Evolutionary conservation across 257 asterid species (phyloP).

Genomic region (Salvia miltiorrhiza): DNA sequence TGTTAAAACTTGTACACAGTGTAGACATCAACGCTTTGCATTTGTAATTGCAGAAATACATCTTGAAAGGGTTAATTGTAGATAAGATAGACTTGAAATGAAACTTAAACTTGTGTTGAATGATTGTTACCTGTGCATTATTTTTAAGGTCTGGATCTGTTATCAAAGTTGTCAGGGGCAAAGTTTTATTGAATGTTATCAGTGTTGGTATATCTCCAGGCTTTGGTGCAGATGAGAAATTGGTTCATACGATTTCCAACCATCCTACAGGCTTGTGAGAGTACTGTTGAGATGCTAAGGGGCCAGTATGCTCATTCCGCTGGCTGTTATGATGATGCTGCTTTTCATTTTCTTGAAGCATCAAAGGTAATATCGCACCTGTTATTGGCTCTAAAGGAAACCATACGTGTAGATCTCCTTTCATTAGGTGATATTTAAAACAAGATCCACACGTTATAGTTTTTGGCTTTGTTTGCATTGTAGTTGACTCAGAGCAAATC

Average conservation of each 20-base stretch:
- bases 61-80: neutral
- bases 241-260: conserved; percentile 90
- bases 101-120: neutral
- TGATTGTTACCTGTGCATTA: neutral
- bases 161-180: neutral
- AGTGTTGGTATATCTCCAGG: conserved; percentile 42
- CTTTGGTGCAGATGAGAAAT: conserved; percentile 86
- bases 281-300: conserved; percentile 83
- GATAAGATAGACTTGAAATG: conserved; percentile 15
- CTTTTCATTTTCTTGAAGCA: conserved; percentile 89
- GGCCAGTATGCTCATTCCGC: conserved; percentile 96
- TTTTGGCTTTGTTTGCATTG: conserved; percentile 18
- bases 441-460: neutral
- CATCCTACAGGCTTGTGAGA: conserved; percentile 88
- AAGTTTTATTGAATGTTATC: conserved; percentile 1
- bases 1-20: conserved; percentile 5
- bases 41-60: neutral
- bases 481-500: conserved; percentile 82
- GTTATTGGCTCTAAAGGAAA: conserved; percentile 7
- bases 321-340: conserved; percentile 81
- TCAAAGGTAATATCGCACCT: conserved; percentile 50
- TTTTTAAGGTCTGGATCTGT: neutral
- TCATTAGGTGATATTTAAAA: neutral
- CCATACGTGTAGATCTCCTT: conserved; percentile 1
- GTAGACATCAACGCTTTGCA: conserved; percentile 9